Percentiles rank a stretch among this genome's conserved stretches.
These are phyloP conservation scores for Didymella segeticola DNA, from an alignment of 2,329 filamentous ascomycete species.

Conservation along the genomic window DNA sequence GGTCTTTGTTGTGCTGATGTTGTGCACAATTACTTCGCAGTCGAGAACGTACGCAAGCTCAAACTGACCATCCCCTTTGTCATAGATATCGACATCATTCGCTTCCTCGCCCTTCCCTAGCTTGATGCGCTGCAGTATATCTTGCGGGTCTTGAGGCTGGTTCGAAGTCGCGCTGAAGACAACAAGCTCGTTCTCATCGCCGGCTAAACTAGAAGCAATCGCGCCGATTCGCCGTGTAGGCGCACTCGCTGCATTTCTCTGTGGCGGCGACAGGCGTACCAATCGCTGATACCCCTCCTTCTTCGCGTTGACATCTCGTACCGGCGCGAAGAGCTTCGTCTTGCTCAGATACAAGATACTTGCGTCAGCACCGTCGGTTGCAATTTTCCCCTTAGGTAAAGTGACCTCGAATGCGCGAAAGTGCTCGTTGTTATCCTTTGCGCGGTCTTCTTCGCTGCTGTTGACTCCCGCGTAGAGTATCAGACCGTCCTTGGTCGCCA, in stretches of 20 bases:
- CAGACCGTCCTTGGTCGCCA: conserved; percentile 64
- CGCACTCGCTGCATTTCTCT: conserved; percentile 51
- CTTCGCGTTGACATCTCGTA: conserved; percentile 48
- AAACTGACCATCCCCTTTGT: conserved; percentile 68
- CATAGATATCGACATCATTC: conserved; percentile 73
- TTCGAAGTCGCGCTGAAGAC: conserved; percentile 73
- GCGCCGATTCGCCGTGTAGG: conserved; percentile 72
- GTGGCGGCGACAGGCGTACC: conserved; percentile 63
- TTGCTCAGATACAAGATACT: conserved; percentile 58
- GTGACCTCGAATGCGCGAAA: conserved; percentile 76
- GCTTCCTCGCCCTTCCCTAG: conserved; percentile 63
- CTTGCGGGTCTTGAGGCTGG: conserved; percentile 51
- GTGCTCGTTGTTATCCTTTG: conserved; percentile 81
- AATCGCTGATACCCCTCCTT: conserved; percentile 67
- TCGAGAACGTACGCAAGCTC: conserved; percentile 81
- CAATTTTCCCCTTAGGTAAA: conserved; percentile 56
- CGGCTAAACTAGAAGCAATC: conserved; percentile 78
- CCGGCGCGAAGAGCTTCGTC: conserved; percentile 58
- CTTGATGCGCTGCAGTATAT: conserved; percentile 62
- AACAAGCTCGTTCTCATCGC: conserved; percentile 74
- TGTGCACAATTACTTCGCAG: conserved; percentile 73
- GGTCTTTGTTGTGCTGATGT: conserved; percentile 57
- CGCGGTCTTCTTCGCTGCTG: conserved; percentile 73
- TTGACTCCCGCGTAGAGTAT: conserved; percentile 74
- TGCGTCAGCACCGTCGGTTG: conserved; percentile 41